Evolutionary conservation across 768 basidiomycete species (phyloP).

Genomic region (Cytidiella melzeri): DNA sequence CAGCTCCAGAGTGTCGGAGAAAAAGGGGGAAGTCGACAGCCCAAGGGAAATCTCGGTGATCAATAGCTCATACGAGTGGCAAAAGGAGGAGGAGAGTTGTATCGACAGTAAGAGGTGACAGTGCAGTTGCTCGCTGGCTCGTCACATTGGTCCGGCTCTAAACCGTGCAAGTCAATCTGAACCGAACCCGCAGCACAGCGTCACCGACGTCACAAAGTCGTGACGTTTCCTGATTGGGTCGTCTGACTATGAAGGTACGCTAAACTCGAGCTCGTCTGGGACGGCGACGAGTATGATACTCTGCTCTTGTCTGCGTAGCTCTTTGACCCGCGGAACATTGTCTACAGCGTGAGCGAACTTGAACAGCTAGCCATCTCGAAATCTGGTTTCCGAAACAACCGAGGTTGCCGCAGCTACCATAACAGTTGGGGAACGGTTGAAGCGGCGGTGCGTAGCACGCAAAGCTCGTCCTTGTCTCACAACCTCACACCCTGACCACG

Average conservation of each 20-base stretch:
- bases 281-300: background rate
- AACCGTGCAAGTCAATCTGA: no score
- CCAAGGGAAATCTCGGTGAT: no score
- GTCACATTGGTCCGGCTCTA: no score
- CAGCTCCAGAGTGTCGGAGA: no score
- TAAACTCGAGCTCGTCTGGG: background rate
- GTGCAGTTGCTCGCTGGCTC: no score
- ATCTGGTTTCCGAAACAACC: background rate
- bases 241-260: background rate
- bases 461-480: background rate
- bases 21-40: no score
- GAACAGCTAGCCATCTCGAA: background rate
- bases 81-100: slow-evolving; percentile 1
- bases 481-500: background rate
- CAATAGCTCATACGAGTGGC: no score
- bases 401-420: background rate
- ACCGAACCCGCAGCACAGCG: background rate
- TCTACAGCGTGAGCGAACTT: no score
- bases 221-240: background rate
- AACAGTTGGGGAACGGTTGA: background rate
- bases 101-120: no score
- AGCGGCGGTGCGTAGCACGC: background rate
- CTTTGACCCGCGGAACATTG: background rate
- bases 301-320: background rate
- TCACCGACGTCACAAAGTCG: background rate